Evolutionary conservation across 306 rosid genomes (phyloP), one percentile per base, ranked within the genome.

Genomic region (Cajanus cajan): DNA sequence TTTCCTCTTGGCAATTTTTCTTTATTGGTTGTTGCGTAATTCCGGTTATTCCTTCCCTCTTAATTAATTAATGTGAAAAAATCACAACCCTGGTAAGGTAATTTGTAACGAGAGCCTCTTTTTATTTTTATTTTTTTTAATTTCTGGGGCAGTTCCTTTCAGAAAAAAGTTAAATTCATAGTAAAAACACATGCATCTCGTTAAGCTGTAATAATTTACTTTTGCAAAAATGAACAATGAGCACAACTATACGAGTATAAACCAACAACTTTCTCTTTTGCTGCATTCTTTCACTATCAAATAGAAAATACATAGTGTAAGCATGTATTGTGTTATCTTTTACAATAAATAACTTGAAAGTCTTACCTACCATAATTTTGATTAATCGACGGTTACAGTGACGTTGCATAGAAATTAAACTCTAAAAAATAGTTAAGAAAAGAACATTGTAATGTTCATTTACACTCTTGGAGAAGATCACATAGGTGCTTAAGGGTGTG

Each of bases 1-100:
- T 2, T 34, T 34, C 37, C 37, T 5, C 37, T 34, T 34, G 2
- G 4, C 37, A 34, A 34, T 34, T 34, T 34, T 34, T 34, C 37
- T 34, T 34, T 34, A 34, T 5, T 34, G 37, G 86, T 88, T 86
- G 86, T 91, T 87, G n/a, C n/a, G n/a, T n/a, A n/a, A n/a, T n/a
- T n/a, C n/a, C n/a, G n/a, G n/a, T n/a, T n/a, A n/a, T n/a, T n/a
- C n/a, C n/a, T n/a, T n/a, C n/a, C n/a, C n/a, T n/a, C n/a, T n/a
- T n/a, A n/a, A n/a, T n/a, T n/a, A n/a, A n/a, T n/a, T n/a, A n/a
- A n/a, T n/a, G n/a, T n/a, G n/a, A n/a, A n/a, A n/a, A n/a, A n/a
- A n/a, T n/a, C n/a, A n/a, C n/a, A n/a, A n/a, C n/a, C n/a, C n/a
- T n/a, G n/a, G n/a, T n/a, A n/a, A n/a, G n/a, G n/a, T n/a, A n/a